phyloP scores from a whole-genome alignment of 345 rosid species.

The Gossypium ekmanianum region DNA sequence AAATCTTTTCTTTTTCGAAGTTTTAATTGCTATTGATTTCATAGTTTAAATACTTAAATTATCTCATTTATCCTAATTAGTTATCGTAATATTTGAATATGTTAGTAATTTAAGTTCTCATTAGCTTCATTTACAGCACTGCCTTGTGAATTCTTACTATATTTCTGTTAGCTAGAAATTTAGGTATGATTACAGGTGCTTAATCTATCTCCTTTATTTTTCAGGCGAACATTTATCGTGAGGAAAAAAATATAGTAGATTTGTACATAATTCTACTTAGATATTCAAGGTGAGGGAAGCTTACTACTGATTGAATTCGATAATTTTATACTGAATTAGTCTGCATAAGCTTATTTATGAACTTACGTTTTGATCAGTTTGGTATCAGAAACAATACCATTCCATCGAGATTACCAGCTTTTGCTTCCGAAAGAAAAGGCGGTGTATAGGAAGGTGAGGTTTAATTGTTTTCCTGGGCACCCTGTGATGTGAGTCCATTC shows the following conservation, averaged over 20 bases:
- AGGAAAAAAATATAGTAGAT: constrained; percentile 84
- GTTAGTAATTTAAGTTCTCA: not conserved
- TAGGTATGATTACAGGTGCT: not conserved
- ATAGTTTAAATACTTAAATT: not conserved
- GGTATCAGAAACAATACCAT: constrained; percentile 92
- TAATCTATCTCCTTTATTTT: not conserved
- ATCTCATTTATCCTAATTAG: not conserved
- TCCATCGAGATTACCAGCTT: constrained; percentile 74
- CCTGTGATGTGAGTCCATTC: not conserved
- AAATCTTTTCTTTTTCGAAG: not conserved
- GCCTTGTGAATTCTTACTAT: not conserved
- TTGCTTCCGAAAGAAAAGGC: constrained; percentile 53
- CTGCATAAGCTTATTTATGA: constrained; percentile 17
- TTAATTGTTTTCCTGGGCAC: constrained; percentile 7
- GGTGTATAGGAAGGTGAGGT: constrained; percentile 63
- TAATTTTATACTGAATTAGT: not conserved
- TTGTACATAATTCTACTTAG: constrained; percentile 86
- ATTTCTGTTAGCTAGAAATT: not conserved
- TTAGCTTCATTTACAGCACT: not conserved
- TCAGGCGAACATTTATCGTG: constrained; percentile 76
- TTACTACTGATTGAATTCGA: not conserved
- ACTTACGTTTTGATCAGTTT: constrained; percentile 42
- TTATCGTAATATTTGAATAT: not conserved
- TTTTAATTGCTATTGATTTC: not conserved
- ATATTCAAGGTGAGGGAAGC: constrained; percentile 62